A percentile compares a stretch with the other conserved stretches of the same genome.
These are phyloP conservation scores for Pythium aphanidermatum DNA, from an alignment of 352 stramenopile species.

Conservation along the genomic window DNA sequence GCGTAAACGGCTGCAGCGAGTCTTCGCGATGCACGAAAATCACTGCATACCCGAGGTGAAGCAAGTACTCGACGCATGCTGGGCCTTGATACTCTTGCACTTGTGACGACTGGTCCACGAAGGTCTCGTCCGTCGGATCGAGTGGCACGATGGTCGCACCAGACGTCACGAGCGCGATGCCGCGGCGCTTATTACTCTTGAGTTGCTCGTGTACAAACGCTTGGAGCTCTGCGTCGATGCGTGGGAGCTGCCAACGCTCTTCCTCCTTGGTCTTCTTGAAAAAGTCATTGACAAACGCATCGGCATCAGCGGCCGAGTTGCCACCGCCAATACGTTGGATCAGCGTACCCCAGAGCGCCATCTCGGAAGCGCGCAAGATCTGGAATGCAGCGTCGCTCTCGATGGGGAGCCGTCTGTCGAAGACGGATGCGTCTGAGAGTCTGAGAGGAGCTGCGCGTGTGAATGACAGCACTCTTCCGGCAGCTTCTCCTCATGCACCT, in stretches of 20 bases:
- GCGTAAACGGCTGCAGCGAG: constrained; percentile 76
- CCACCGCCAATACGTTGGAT: constrained; percentile 62
- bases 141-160: constrained; percentile 76
- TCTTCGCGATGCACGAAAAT: constrained; percentile 77
- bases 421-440: too few species aligned
- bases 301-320: constrained; percentile 48
- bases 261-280: constrained; percentile 73
- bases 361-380: too few species aligned
- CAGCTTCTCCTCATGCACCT: too few species aligned
- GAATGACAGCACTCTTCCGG: too few species aligned
- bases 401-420: too few species aligned
- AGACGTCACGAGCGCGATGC: constrained; percentile 77
- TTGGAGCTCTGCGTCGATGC: constrained; percentile 31
- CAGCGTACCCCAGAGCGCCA: constrained; percentile 80
- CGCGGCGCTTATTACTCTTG: constrained; percentile 30
- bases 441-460: too few species aligned
- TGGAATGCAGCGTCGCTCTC: too few species aligned
- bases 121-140: constrained; percentile 51
- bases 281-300: constrained; percentile 72
- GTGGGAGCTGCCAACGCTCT: constrained; percentile 42
- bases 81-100: constrained; percentile 73
- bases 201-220: constrained; percentile 58
- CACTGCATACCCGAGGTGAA: constrained; percentile 73
- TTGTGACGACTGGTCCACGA: constrained; percentile 67
- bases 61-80: constrained; percentile 70